Percentiles rank a stretch among this genome's conserved stretches.
Conservation (phyloP, 2,329 filamentous ascomycete genomes). For the Fusarium verticillioides region DNA sequence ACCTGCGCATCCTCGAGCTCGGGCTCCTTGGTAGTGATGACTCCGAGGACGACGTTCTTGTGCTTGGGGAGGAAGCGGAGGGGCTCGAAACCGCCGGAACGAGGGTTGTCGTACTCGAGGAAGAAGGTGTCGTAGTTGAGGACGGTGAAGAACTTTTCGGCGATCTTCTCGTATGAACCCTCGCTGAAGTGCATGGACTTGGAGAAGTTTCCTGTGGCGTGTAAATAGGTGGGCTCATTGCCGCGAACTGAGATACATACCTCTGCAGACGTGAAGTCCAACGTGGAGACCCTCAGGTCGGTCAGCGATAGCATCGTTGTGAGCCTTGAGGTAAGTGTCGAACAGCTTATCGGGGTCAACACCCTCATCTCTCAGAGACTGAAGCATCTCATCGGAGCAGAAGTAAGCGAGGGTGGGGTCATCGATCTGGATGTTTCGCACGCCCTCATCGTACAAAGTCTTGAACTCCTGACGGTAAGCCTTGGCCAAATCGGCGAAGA, state of each 20-base stretch:
- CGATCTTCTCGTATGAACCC: constrained; percentile 72
- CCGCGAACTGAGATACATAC: constrained; percentile 19
- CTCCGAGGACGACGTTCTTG: constrained; percentile 71
- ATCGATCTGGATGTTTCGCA: constrained; percentile 69
- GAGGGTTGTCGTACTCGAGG: constrained; percentile 68
- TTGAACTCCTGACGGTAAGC: constrained; percentile 66
- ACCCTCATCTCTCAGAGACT: constrained; percentile 67
- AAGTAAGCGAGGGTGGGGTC: constrained; percentile 74
- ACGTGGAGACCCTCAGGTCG: constrained; percentile 74
- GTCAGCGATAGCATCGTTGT: constrained; percentile 74
- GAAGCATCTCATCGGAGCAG: constrained; percentile 74
- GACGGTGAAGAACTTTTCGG: constrained; percentile 67
- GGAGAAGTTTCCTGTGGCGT: constrained; percentile 64
- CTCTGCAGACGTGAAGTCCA: constrained; percentile 71
- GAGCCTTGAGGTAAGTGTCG: constrained; percentile 76
- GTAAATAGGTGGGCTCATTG: background rate
- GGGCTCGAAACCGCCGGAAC: constrained; percentile 71
- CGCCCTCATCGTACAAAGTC: constrained; percentile 64
- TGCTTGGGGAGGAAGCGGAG: constrained; percentile 66
- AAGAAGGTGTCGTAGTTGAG: constrained; percentile 71
- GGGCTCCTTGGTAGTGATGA: constrained; percentile 70
- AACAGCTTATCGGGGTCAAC: constrained; percentile 72
- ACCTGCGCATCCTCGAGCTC: constrained; percentile 65
- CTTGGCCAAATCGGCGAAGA: constrained; percentile 66
- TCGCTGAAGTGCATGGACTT: constrained; percentile 72